phyloP scores from a whole-genome alignment of 192 early-diverging fungal species.

The Pecoramyces ruminantium region DNA sequence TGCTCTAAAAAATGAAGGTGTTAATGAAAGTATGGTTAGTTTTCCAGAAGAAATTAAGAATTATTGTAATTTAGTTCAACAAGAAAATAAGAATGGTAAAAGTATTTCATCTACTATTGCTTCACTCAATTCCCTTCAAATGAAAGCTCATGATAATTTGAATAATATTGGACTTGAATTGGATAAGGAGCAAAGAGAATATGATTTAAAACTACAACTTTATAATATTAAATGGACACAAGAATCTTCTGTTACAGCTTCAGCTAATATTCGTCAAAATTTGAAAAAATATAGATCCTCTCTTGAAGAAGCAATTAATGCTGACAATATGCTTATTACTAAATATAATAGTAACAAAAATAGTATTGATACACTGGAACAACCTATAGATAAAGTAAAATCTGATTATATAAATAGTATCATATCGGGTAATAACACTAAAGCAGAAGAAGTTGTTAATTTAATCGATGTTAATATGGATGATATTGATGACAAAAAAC shows the following conservation, averaged over 20 bases:
- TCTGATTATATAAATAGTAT: not conserved
- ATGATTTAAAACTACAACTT: constrained; percentile 38
- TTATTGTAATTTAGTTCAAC: constrained; percentile 15
- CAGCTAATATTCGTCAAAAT: constrained; percentile 10
- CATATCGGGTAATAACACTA: not conserved
- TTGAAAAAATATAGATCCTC: constrained; percentile 3
- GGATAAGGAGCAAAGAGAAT: constrained; percentile 77
- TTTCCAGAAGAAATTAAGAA: constrained; percentile 7
- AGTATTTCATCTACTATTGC: constrained; percentile 36
- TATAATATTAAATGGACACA: constrained; percentile 45
- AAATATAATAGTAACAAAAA: constrained; percentile 23
- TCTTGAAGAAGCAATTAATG: constrained; percentile 35
- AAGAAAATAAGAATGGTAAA: constrained; percentile 16
- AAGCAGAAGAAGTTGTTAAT: constrained; percentile 25
- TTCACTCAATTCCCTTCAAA: constrained; percentile 45
- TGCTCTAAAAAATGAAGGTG: constrained; percentile 14
- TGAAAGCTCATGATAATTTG: constrained; percentile 39
- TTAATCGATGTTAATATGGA: constrained; percentile 35
- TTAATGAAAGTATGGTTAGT: constrained; percentile 2
- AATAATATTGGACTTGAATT: constrained; percentile 44
- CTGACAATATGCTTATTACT: not conserved
- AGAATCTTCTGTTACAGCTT: constrained; percentile 47
- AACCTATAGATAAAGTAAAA: not conserved
- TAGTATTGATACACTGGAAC: constrained; percentile 18
- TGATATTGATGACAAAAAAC: constrained; percentile 12